Conservation (phyloP, 345 rosid species). For the Passiflora organensis region DNA sequence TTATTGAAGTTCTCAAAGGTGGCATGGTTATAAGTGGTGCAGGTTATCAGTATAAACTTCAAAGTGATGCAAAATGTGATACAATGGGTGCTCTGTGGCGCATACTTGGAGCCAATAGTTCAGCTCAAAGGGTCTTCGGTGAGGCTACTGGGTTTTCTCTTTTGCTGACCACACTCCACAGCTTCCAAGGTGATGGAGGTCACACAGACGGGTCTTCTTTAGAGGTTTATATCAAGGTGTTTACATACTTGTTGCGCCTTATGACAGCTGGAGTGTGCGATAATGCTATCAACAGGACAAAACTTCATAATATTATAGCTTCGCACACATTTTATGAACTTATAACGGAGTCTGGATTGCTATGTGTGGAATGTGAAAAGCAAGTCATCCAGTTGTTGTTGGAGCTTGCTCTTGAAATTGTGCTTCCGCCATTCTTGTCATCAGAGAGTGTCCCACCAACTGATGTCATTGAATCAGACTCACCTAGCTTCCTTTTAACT, state of each 20-base stretch:
- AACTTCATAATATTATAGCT: constrained; percentile 67
- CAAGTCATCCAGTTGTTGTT: constrained; percentile 85
- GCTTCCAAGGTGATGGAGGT: constrained; percentile 72
- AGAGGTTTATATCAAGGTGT: constrained; percentile 55
- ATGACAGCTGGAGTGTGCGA: constrained; percentile 82
- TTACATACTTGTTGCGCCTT: constrained; percentile 80
- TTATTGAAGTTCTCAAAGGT: constrained; percentile 92
- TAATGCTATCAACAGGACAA: constrained; percentile 74
- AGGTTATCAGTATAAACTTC: constrained; percentile 89
- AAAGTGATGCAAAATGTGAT: constrained; percentile 90
- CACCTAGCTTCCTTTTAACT: constrained; percentile 43
- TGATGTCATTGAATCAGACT: constrained; percentile 41
- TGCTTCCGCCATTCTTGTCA: constrained; percentile 79
- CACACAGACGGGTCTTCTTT: constrained; percentile 49
- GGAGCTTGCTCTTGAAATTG: constrained; percentile 95
- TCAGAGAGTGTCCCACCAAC: constrained; percentile 45
- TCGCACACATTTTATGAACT: constrained; percentile 94
- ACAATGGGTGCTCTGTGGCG: constrained; percentile 98
- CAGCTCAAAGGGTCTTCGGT: constrained; percentile 88
- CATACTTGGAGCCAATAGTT: constrained; percentile 70
- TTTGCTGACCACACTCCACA: constrained; percentile 82
- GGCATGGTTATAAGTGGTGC: constrained; percentile 88
- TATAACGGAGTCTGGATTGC: constrained; percentile 88
- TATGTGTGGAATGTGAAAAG: constrained; percentile 88
- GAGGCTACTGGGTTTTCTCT: constrained; percentile 98